A percentile compares a stretch with the other conserved stretches of the same genome.
These are phyloP conservation scores for Abortiporus biennis DNA, from an alignment of 1,284 basidiomycete species.

Conservation along the genomic window DNA sequence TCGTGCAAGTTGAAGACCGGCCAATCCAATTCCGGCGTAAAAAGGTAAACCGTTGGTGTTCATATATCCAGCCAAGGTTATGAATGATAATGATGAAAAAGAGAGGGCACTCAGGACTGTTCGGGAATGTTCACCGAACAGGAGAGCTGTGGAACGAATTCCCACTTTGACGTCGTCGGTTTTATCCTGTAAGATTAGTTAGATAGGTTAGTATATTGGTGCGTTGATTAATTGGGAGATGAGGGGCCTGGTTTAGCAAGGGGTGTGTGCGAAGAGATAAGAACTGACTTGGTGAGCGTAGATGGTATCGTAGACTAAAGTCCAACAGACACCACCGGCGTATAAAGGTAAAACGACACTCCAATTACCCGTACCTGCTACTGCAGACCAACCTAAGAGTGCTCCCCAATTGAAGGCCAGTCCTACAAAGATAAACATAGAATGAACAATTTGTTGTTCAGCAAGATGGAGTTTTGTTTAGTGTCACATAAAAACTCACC, in stretches of 20 bases:
- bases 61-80: slow-evolving; percentile 76
- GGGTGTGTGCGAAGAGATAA: too few species aligned
- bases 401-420: slow-evolving; percentile 98
- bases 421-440: slow-evolving; percentile 38
- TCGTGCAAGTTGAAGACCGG: slow-evolving; percentile 75
- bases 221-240: not conserved
- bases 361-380: slow-evolving; percentile 84
- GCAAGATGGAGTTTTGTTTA: not conserved
- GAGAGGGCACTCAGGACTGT: slow-evolving; percentile 77
- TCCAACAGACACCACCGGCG: slow-evolving; percentile 87
- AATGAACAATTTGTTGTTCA: not conserved
- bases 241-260: too few species aligned
- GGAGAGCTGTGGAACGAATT: slow-evolving; percentile 91
- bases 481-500: slow-evolving; percentile 40
- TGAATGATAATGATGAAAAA: slow-evolving; percentile 64
- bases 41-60: slow-evolving; percentile 76
- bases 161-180: slow-evolving; percentile 83
- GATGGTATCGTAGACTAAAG: slow-evolving; percentile 95
- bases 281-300: slow-evolving; percentile 99
- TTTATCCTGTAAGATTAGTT: slow-evolving; percentile 67
- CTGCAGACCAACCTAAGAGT: slow-evolving; percentile 93
- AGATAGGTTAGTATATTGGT: not conserved
- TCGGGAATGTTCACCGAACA: slow-evolving; percentile 78
- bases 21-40: slow-evolving; percentile 73
- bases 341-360: slow-evolving; percentile 83